Evolutionary conservation across 805 yeast genomes (phyloP), one percentile per base, ranked within the genome.

Genomic region (Candida corydali): DNA sequence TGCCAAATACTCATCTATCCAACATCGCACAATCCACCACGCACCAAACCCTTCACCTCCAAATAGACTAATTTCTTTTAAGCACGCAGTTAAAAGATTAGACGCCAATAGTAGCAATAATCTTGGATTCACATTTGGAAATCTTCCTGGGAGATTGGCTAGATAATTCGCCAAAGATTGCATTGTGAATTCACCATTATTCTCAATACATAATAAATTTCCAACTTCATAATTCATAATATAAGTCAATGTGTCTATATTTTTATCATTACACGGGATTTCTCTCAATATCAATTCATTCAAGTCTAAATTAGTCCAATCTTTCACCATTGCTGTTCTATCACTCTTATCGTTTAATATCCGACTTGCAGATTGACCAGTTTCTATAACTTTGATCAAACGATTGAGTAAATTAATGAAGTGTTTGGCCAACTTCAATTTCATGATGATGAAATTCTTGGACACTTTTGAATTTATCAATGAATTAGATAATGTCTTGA

Each of bases 21-120:
- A 84, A 52, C 87, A 78, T 38, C 84, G 65, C 3, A 82, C 65
- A 29, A 76, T 69, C 86, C 87, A 82, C 91, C 91, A 84, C 2
- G 78, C 75, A 8, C 78, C 79, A 52, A 83, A 80, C 2, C 81
- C 73, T 29, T 70, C 69, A 6, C 78, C 79, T 2, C 79, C 78
- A 17, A 64, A 65, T 38, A 76, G 59, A 23, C 82, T 74, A 41
- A 82, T 69, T 47, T 81, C 86, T 42, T 86, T 63, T 27, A 80
- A 58, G 14, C 82, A 74, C 10, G 78, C 67, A 5, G 83, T 78
- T 34, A 79, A 60, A 8, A 80, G 49, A 8, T 78, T 70, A 32
- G 75, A 73, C 30, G 75, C 57, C 32, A 76, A 67, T 34, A 81
- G 57, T 15, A 79, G 47, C 46, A 80, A 76, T 34, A 78, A 53